Percentiles rank a stretch among this genome's conserved stretches.
phyloP scores from a whole-genome alignment of 768 basidiomycete species.

The Boletus subcaerulescens region DNA sequence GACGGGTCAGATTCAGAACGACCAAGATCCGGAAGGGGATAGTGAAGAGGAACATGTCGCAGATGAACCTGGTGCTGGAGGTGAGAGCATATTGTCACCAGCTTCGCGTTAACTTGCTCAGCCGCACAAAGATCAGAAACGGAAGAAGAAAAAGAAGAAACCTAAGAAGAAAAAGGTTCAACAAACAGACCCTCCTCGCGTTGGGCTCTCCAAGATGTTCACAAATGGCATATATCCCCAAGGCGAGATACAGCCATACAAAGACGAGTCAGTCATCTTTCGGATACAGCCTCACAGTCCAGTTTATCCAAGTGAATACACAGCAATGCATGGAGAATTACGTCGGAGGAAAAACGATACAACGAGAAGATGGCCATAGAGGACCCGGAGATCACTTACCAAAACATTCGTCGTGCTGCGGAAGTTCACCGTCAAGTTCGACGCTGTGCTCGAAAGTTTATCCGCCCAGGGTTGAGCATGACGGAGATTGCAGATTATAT shows the following conservation, averaged over 20 bases:
- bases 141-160: slow-evolving; percentile 95
- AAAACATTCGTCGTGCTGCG: slow-evolving; percentile 86
- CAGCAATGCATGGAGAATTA: slow-evolving; percentile 85
- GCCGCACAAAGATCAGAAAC: slow-evolving; percentile 52
- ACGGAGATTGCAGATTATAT: slow-evolving; percentile 92
- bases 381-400: slow-evolving; percentile 84
- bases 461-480: slow-evolving; percentile 92
- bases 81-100: slow-evolving; percentile 22
- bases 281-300: not conserved
- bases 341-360: slow-evolving; percentile 87
- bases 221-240: slow-evolving; percentile 84
- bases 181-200: slow-evolving; percentile 90
- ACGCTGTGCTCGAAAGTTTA: slow-evolving; percentile 71
- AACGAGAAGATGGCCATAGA: slow-evolving; percentile 73
- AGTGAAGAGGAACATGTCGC: slow-evolving; percentile 33
- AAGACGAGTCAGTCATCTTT: slow-evolving; percentile 69
- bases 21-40: slow-evolving; percentile 27
- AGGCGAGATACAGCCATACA: slow-evolving; percentile 89
- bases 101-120: not conserved
- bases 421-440: slow-evolving; percentile 96
- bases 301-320: not conserved
- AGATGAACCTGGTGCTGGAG: slow-evolving; percentile 24
- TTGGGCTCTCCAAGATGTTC: slow-evolving; percentile 88
- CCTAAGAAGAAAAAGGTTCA: slow-evolving; percentile 77
- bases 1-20: slow-evolving; percentile 10